phyloP scores from a whole-genome alignment of 306 rosid genomes.

The Neltuma alba region DNA sequence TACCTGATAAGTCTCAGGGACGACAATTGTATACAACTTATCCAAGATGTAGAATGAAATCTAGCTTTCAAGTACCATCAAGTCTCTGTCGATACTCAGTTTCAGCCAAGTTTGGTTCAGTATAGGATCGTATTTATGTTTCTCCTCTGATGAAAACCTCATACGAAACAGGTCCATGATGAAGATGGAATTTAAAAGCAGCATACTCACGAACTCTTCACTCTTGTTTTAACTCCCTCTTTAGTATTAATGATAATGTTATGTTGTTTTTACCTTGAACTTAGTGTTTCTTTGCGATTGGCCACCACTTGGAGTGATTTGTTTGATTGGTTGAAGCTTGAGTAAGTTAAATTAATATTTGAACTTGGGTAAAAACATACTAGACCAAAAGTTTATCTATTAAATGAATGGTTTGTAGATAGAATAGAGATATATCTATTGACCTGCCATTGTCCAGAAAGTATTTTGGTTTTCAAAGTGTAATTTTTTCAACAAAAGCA shows the following conservation, averaged over 20 bases:
- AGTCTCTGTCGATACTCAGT: slow-evolving; percentile 40
- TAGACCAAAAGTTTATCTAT: too few species aligned
- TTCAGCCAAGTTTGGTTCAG: slow-evolving; percentile 51
- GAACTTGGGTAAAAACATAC: too few species aligned
- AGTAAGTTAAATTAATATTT: too few species aligned
- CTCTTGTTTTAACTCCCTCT: slow-evolving; percentile 32
- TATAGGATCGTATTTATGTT: slow-evolving; percentile 40
- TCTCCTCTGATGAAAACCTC: slow-evolving; percentile 3
- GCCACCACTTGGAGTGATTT: too few species aligned
- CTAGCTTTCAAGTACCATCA: slow-evolving; percentile 60
- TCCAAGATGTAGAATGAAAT: slow-evolving; percentile 30
- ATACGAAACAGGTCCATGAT: slow-evolving; percentile 50
- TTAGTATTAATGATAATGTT: too few species aligned
- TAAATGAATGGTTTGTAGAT: too few species aligned
- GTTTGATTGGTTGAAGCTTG: too few species aligned
- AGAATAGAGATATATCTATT: too few species aligned
- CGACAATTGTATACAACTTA: slow-evolving; percentile 24
- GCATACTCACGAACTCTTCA: slow-evolving; percentile 26
- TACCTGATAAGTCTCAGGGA: not conserved
- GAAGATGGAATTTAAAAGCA: slow-evolving; percentile 42
- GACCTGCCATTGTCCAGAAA: too few species aligned
- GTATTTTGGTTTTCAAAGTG: too few species aligned
- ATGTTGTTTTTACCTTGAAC: too few species aligned
- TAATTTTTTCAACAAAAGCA: too few species aligned
- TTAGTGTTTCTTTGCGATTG: not conserved